Conservation (phyloP, 2,329 filamentous ascomycete genomes). For the Diaporthe sp. region DNA sequence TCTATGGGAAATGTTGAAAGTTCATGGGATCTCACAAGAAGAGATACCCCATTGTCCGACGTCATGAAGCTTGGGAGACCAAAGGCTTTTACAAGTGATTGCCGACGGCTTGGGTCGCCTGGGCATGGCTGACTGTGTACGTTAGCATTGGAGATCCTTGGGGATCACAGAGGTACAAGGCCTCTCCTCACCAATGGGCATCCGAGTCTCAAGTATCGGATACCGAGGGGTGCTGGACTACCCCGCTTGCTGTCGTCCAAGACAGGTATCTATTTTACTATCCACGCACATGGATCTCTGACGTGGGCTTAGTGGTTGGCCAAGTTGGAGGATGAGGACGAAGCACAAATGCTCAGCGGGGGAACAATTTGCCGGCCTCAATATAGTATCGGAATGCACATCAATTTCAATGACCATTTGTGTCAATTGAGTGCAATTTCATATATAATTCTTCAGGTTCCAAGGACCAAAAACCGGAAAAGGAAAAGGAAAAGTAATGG, state of each 20-base stretch:
- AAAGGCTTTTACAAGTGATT: not conserved
- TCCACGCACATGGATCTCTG: not conserved
- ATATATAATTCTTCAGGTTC: too few relatives aligned
- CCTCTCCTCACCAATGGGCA: slow-evolving; percentile 1
- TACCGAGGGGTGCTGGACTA: not conserved
- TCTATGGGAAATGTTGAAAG: too few relatives aligned
- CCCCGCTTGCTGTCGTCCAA: slow-evolving; percentile 3
- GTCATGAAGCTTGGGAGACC: not conserved
- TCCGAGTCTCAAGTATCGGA: not conserved
- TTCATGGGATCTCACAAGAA: not conserved
- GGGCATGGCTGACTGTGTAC: slow-evolving; percentile 13
- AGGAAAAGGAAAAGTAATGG: not conserved
- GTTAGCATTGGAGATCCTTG: slow-evolving; percentile 15
- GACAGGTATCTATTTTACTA: not conserved
- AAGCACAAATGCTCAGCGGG: not conserved
- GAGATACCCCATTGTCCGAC: not conserved
- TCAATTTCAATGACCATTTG: not conserved
- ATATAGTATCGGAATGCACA: not conserved
- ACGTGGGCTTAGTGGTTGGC: not conserved
- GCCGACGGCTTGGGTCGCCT: not conserved
- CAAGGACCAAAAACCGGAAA: not conserved
- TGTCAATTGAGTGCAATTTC: not conserved
- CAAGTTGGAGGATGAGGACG: not conserved
- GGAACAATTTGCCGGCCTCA: not conserved
- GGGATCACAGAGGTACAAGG: not conserved